phyloP scores from a whole-genome alignment of 768 basidiomycete species.

The Mycena belliarum region DNA sequence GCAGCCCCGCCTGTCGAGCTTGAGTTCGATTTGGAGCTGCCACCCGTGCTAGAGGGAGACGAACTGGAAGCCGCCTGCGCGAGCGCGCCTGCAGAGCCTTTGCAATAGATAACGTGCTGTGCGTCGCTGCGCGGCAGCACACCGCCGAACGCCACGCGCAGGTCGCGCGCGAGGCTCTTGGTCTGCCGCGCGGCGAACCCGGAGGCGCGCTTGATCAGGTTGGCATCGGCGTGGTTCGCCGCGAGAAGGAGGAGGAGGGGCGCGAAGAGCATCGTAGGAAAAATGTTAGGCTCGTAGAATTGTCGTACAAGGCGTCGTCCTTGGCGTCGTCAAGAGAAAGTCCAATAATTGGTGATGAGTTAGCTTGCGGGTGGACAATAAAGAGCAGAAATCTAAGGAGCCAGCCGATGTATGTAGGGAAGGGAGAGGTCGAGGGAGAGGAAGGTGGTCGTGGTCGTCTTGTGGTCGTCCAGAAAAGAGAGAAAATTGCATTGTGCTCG shows the following conservation, averaged over 20 bases:
- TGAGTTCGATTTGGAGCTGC: not conserved
- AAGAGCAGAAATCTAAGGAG: not conserved
- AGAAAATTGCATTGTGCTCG: slow-evolving; percentile 14
- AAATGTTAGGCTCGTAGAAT: not conserved
- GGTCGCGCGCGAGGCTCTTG: slow-evolving; percentile 63
- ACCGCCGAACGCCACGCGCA: slow-evolving; percentile 63
- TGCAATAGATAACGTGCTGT: slow-evolving; percentile 46
- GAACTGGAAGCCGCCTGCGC: slow-evolving; percentile 24
- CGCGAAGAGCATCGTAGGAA: slow-evolving; percentile 22
- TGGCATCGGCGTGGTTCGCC: not conserved
- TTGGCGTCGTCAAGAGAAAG: not conserved
- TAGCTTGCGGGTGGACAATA: too few relatives aligned
- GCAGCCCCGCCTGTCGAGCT: too few relatives aligned
- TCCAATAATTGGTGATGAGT: not conserved
- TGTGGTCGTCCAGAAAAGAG: slow-evolving; percentile 28
- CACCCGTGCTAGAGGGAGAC: not conserved
- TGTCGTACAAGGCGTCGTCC: not conserved
- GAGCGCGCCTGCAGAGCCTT: slow-evolving; percentile 32
- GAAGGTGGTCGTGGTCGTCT: too few relatives aligned
- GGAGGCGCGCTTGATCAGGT: slow-evolving; percentile 48
- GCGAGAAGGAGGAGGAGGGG: slow-evolving; percentile 26
- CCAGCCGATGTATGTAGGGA: not conserved
- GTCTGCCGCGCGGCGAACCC: slow-evolving; percentile 58
- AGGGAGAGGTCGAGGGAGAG: not conserved
- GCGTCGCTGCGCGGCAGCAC: slow-evolving; percentile 45